phyloP scores from a whole-genome alignment of 2,329 filamentous ascomycete species.

The Volutella citrinella region DNA sequence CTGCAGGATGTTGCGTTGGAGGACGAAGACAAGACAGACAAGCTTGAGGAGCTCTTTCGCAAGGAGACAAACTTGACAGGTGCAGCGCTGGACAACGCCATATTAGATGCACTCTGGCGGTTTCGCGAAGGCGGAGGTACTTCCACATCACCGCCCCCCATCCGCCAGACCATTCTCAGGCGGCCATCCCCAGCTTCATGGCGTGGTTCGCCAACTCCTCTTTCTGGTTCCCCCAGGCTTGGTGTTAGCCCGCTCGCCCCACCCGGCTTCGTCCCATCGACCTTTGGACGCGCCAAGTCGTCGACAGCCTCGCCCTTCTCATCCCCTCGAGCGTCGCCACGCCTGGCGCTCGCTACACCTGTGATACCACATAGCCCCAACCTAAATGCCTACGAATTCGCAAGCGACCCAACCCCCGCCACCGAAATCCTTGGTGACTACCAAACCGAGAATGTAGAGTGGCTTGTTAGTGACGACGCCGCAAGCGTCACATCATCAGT shows the following conservation, averaged over 20 bases:
- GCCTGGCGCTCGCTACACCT: constrained; percentile 85
- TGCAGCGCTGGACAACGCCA: constrained; percentile 78
- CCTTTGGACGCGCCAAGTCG: constrained; percentile 71
- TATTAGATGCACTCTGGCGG: constrained; percentile 88
- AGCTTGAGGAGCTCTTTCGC: constrained; percentile 79
- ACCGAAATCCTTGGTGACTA: constrained; percentile 88
- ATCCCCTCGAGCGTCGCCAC: constrained; percentile 87
- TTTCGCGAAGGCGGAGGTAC: constrained; percentile 65
- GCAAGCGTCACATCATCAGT: constrained; percentile 76
- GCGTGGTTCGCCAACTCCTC: constrained; percentile 78
- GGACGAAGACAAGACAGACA: constrained; percentile 94
- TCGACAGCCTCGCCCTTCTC: constrained; percentile 86
- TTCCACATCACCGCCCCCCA: constrained; percentile 74
- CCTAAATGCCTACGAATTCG: constrained; percentile 92
- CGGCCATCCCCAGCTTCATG: constrained; percentile 90
- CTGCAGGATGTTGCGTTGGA: constrained; percentile 79
- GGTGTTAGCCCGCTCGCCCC: constrained; percentile 80
- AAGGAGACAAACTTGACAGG: constrained; percentile 75
- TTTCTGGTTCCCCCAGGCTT: constrained; percentile 78
- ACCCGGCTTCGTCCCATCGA: constrained; percentile 76
- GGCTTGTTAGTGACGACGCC: constrained; percentile 87
- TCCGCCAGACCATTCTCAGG: constrained; percentile 85
- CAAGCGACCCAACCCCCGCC: constrained; percentile 74
- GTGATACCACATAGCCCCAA: constrained; percentile 91
- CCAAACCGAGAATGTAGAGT: constrained; percentile 92